Evolutionary conservation across 1,139 yeast species (phyloP).

Genomic region (Saccharomyces hybrid): DNA sequence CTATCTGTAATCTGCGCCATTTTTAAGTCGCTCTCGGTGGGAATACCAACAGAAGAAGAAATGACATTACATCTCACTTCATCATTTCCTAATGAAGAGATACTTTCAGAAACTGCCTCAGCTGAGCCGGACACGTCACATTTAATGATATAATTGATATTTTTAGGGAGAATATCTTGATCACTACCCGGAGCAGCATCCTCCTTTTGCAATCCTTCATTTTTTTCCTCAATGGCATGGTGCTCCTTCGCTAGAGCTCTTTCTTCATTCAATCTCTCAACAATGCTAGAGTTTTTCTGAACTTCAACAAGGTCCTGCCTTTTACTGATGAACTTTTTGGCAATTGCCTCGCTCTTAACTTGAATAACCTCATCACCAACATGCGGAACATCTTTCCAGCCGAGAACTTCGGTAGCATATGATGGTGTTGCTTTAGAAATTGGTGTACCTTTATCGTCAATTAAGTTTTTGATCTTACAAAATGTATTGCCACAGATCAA

Average conservation of each 20-base stretch:
- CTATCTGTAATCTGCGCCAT: conserved; percentile 75
- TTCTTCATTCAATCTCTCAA: conserved; percentile 62
- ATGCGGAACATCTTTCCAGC: conserved; percentile 91
- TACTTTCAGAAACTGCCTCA: conserved; percentile 66
- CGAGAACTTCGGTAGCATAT: conserved; percentile 84
- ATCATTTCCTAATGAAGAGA: conserved; percentile 75
- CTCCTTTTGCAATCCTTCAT: conserved; percentile 39
- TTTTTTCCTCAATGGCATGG: conserved; percentile 34
- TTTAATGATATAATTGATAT: conserved; percentile 63
- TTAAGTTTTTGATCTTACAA: conserved; percentile 77
- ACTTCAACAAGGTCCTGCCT: conserved; percentile 51
- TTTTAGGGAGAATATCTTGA: conserved; percentile 25
- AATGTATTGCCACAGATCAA: conserved; percentile 81
- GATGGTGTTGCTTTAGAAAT: conserved; percentile 78
- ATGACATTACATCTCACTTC: conserved; percentile 68
- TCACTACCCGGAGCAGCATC: conserved; percentile 18
- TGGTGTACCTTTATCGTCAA: conserved; percentile 61
- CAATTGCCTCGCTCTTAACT: conserved; percentile 64
- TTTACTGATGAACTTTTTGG: conserved; percentile 66
- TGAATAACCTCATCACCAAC: conserved; percentile 84
- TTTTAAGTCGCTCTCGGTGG: conserved; percentile 75
- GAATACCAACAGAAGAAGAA: conserved; percentile 74
- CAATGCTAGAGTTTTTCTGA: conserved; percentile 55
- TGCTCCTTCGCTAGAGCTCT: conserved; percentile 30
- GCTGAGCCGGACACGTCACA: conserved; percentile 79